Conservation (phyloP, 1,284 basidiomycete genomes). For the Puccinia sorghi region DNA sequence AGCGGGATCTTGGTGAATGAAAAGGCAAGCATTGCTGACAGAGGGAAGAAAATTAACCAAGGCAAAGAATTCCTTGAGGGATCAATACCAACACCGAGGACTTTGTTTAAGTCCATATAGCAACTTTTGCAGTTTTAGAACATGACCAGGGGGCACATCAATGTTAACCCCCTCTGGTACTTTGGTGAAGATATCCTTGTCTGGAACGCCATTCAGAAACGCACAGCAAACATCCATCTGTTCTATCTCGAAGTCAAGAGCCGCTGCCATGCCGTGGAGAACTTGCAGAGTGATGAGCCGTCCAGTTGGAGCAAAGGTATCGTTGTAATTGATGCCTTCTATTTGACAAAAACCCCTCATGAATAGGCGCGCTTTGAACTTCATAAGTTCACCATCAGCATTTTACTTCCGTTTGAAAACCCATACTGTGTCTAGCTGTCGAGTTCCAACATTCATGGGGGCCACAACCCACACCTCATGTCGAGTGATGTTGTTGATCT, state of each 20-base stretch:
- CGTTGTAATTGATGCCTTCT: constrained; percentile 5
- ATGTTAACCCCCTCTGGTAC: not conserved
- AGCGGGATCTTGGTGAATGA: not conserved
- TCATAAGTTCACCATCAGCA: not conserved
- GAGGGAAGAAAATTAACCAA: not conserved
- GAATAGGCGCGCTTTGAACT: constrained; percentile 16
- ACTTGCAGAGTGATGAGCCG: not conserved
- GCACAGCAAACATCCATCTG: constrained; percentile 25
- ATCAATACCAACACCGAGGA: constrained; percentile 14
- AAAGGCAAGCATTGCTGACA: constrained; percentile 15
- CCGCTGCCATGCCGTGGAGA: not conserved
- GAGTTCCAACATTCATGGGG: not conserved
- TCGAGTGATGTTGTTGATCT: constrained; percentile 2
- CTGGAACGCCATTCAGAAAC: constrained; percentile 27
- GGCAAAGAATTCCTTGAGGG: not conserved
- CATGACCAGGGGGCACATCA: not conserved
- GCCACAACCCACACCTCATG: constrained; percentile 12
- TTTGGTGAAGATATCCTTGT: constrained; percentile 17
- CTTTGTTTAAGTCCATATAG: constrained; percentile 36
- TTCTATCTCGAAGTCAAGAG: not conserved
- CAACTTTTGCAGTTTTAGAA: not conserved
- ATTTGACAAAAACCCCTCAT: constrained; percentile 16
- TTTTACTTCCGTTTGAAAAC: constrained; percentile 16
- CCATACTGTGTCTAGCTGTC: constrained; percentile 5
- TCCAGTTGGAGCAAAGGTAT: constrained; percentile 20